These are phyloP conservation scores for Eremothecium gossypii DNA, from an alignment of 1,139 yeast species.

Conservation along the genomic window DNA sequence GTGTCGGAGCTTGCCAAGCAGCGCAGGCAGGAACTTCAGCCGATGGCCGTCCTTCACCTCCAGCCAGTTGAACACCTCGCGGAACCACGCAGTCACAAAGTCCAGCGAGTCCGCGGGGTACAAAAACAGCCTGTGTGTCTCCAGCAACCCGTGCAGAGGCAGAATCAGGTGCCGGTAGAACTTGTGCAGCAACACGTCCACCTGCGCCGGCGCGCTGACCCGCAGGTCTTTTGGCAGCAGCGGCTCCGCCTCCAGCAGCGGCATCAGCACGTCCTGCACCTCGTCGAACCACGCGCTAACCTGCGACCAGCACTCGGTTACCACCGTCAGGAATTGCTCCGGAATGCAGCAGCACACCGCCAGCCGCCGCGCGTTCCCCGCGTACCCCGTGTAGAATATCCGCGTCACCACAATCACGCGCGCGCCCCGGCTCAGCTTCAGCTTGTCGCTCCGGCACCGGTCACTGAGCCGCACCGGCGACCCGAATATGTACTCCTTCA, in stretches of 20 bases:
- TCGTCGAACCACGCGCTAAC: slow-evolving; percentile 22
- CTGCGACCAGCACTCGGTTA: slow-evolving; percentile 25
- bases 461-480: slow-evolving; percentile 26
- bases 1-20: slow-evolving; percentile 38
- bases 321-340: slow-evolving; percentile 17
- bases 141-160: slow-evolving; percentile 23
- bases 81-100: slow-evolving; percentile 41
- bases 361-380: slow-evolving; percentile 9
- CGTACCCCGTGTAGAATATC: slow-evolving; percentile 13
- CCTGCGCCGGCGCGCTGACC: slow-evolving; percentile 12
- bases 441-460: slow-evolving; percentile 19
- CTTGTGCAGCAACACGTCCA: slow-evolving; percentile 18
- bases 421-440: slow-evolving; percentile 26
- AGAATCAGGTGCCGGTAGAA: slow-evolving; percentile 27
- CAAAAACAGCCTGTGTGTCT: slow-evolving; percentile 30
- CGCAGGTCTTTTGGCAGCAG: slow-evolving; percentile 15
- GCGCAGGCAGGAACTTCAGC: slow-evolving; percentile 35
- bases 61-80: slow-evolving; percentile 51
- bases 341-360: slow-evolving; percentile 28
- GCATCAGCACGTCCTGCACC: slow-evolving; percentile 16
- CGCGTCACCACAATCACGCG: slow-evolving; percentile 24
- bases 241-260: slow-evolving; percentile 8
- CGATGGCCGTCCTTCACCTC: slow-evolving; percentile 49
- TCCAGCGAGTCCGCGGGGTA: slow-evolving; percentile 25
- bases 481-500: slow-evolving; percentile 30